Percentiles rank a stretch among this genome's conserved stretches.
Evolutionary conservation across 805 yeast species (phyloP).

Genomic region (Saturnispora quitensis): DNA sequence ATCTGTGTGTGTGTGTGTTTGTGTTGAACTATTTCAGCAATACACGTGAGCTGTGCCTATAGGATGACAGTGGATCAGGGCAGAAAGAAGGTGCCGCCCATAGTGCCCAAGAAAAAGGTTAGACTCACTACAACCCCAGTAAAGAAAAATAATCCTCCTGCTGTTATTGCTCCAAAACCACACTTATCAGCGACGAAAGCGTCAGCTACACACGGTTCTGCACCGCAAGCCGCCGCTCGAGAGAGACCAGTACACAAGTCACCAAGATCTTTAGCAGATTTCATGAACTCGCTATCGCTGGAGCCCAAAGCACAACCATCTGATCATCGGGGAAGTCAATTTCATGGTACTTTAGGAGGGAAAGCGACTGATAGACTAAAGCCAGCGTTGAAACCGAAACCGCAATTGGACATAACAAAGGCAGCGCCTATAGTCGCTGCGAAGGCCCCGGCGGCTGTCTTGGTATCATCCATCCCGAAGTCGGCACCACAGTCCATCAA

Average conservation of each 20-base stretch:
- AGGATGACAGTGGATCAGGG: neutral
- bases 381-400: constrained; percentile 1
- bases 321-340: neutral
- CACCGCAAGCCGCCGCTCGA: constrained; percentile 1
- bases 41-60: neutral
- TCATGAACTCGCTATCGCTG: constrained; percentile 9
- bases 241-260: neutral
- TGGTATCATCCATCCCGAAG: neutral
- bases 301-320: neutral
- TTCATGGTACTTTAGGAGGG: too few relatives aligned
- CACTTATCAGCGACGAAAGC: neutral
- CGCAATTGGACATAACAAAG: neutral
- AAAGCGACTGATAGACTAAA: neutral
- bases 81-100: constrained; percentile 20
- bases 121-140: constrained; percentile 3
- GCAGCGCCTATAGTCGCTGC: neutral
- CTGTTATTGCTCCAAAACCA: neutral
- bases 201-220: neutral
- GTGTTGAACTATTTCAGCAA: neutral
- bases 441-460: neutral
- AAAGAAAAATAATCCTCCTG: neutral
- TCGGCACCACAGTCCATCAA: neutral
- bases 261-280: constrained; percentile 4
- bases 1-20: neutral
- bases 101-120: constrained; percentile 21